Evolutionary conservation across 2,329 filamentous ascomycete genomes (phyloP).

Genomic region (Xylariaceae sp.): DNA sequence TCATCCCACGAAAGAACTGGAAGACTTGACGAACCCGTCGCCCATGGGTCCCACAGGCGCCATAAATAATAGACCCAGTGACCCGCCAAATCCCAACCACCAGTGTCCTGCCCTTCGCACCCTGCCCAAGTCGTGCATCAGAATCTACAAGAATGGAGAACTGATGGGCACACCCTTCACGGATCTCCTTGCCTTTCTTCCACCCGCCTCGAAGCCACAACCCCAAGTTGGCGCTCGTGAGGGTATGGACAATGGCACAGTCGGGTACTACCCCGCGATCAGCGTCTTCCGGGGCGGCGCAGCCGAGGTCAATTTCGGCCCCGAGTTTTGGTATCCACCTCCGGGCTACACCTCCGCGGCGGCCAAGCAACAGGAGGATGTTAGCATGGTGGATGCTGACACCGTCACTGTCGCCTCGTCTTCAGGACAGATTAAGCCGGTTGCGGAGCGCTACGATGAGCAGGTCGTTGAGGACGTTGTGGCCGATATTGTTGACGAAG

Average conservation of each 20-base stretch:
- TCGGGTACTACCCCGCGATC: slow-evolving; percentile 92
- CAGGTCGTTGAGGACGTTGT: slow-evolving; percentile 93
- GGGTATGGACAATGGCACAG: slow-evolving; percentile 87
- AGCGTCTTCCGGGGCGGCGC: slow-evolving; percentile 89
- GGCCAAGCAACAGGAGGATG: slow-evolving; percentile 32
- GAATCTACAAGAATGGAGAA: slow-evolving; percentile 88
- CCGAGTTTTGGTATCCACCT: slow-evolving; percentile 86
- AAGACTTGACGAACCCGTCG: slow-evolving; percentile 73
- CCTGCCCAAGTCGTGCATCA: slow-evolving; percentile 79
- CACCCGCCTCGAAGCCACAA: slow-evolving; percentile 76
- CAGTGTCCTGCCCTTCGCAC: slow-evolving; percentile 72
- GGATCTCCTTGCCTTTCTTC: slow-evolving; percentile 83
- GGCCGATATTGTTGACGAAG: slow-evolving; percentile 91
- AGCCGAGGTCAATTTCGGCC: slow-evolving; percentile 90
- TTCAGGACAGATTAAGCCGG: slow-evolving; percentile 44
- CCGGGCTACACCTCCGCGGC: not conserved
- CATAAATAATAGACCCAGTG: slow-evolving; percentile 32
- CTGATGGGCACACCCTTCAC: slow-evolving; percentile 84
- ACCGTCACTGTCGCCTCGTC: slow-evolving; percentile 17
- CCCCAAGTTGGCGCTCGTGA: slow-evolving; percentile 72
- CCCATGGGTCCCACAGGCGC: slow-evolving; percentile 40
- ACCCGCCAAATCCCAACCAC: slow-evolving; percentile 68
- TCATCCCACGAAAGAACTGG: slow-evolving; percentile 80
- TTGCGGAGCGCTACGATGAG: slow-evolving; percentile 80
- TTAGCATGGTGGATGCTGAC: slow-evolving; percentile 42